Percentiles rank a stretch among this genome's conserved stretches.
phyloP scores from a whole-genome alignment of 1,139 yeast species.

The Nakaseomyces kungkrabaensis region DNA sequence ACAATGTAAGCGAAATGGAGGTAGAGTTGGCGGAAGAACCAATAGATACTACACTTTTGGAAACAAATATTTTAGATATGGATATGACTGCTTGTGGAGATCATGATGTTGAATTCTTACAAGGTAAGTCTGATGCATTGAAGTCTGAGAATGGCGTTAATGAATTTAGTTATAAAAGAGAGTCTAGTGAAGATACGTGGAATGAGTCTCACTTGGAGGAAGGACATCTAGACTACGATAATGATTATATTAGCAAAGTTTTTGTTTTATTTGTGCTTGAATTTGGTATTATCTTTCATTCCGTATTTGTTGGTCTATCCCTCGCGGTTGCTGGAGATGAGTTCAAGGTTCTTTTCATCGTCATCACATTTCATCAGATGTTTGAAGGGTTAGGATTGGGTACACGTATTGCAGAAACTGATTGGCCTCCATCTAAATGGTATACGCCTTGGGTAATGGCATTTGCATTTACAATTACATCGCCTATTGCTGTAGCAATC shows the following conservation, averaged over 20 bases:
- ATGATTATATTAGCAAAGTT: conserved; percentile 21
- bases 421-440: conserved; percentile 41
- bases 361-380: conserved; percentile 80
- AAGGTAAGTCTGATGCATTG: background rate
- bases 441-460: conserved; percentile 52
- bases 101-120: background rate
- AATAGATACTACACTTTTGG: background rate
- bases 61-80: background rate
- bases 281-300: conserved; percentile 72
- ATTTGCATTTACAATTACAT: conserved; percentile 51
- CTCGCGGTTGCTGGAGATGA: conserved; percentile 68
- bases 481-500: conserved; percentile 75
- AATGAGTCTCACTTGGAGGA: conserved; percentile 9
- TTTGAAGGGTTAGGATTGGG: conserved; percentile 91
- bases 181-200: conserved; percentile 17
- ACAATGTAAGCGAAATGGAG: background rate
- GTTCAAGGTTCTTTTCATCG: conserved; percentile 64
- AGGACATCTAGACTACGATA: conserved; percentile 4
- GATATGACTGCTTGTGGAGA: background rate
- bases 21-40: background rate
- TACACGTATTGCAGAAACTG: conserved; percentile 63
- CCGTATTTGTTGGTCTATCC: conserved; percentile 66
- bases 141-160: background rate
- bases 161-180: conserved; percentile 8
- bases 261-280: conserved; percentile 54